phyloP scores from a whole-genome alignment of 495 filamentous ascomycete species.

The Friedmanniomyces simplex region DNA sequence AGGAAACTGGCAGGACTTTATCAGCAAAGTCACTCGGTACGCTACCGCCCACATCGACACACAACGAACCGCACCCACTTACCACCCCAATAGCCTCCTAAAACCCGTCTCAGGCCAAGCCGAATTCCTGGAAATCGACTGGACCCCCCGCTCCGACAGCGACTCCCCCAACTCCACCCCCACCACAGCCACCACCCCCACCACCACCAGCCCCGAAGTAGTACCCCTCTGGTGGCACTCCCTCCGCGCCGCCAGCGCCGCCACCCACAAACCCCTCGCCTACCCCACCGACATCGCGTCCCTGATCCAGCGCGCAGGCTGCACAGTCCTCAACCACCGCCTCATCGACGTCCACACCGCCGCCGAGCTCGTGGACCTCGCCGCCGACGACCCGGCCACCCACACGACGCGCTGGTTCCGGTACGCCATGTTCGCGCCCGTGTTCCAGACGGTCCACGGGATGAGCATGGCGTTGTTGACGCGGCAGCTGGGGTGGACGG shows the following conservation, averaged over 20 bases:
- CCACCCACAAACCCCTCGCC: conserved; percentile 52
- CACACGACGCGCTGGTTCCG: neutral
- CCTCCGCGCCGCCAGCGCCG: conserved; percentile 59
- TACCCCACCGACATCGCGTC: conserved; percentile 41
- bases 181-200: too few relatives aligned
- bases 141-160: conserved; percentile 67
- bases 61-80: neutral
- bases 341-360: neutral
- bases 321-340: neutral
- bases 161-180: too few relatives aligned
- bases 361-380: neutral
- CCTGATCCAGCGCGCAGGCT: neutral
- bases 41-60: neutral
- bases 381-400: neutral
- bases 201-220: conserved; percentile 41
- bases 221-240: conserved; percentile 60
- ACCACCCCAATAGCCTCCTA: neutral
- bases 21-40: neutral
- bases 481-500: neutral
- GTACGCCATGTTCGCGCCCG: conserved; percentile 28
- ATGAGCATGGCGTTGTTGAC: conserved; percentile 7
- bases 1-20: conserved; percentile 54
- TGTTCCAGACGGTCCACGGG: neutral
- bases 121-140: conserved; percentile 91
- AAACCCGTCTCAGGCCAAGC: conserved; percentile 59